A percentile compares a stretch with the other conserved stretches of the same genome.
Conservation (phyloP, 768 basidiomycete genomes). For the Lentinula boryana region DNA sequence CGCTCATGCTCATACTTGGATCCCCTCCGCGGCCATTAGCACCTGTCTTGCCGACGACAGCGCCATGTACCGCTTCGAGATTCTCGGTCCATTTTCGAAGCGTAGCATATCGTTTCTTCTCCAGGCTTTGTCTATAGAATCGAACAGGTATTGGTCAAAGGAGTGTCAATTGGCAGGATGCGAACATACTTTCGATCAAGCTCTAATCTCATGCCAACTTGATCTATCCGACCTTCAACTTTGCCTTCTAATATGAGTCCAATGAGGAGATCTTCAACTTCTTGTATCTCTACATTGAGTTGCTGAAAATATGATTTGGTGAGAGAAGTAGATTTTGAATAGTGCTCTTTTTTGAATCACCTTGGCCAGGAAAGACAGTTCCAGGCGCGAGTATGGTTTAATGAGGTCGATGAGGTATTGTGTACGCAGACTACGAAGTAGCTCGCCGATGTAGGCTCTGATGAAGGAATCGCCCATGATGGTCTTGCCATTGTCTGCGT, state of each 20-base stretch:
- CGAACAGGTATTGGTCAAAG: not conserved
- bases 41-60: conserved; percentile 67
- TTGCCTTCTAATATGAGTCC: conserved; percentile 95
- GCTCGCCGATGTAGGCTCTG: conserved; percentile 91
- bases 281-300: conserved; percentile 87
- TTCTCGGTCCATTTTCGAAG: conserved; percentile 79
- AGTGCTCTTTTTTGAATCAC: conserved; percentile 29
- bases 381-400: conserved; percentile 94
- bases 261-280: conserved; percentile 92
- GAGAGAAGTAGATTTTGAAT: not conserved
- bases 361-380: conserved; percentile 89
- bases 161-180: not conserved
- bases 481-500: conserved; percentile 81
- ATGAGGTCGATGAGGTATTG: conserved; percentile 98
- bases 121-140: conserved; percentile 66
- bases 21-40: conserved; percentile 31
- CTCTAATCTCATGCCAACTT: conserved; percentile 90
- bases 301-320: conserved; percentile 46
- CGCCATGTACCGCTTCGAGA: conserved; percentile 70
- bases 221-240: conserved; percentile 94
- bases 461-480: conserved; percentile 98
- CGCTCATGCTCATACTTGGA: conserved; percentile 14
- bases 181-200: conserved; percentile 74
- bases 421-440: conserved; percentile 88
- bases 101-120: conserved; percentile 80